These are phyloP conservation scores for Spiromastix sp. DNA, from an alignment of 2,329 filamentous ascomycete species.

Conservation along the genomic window DNA sequence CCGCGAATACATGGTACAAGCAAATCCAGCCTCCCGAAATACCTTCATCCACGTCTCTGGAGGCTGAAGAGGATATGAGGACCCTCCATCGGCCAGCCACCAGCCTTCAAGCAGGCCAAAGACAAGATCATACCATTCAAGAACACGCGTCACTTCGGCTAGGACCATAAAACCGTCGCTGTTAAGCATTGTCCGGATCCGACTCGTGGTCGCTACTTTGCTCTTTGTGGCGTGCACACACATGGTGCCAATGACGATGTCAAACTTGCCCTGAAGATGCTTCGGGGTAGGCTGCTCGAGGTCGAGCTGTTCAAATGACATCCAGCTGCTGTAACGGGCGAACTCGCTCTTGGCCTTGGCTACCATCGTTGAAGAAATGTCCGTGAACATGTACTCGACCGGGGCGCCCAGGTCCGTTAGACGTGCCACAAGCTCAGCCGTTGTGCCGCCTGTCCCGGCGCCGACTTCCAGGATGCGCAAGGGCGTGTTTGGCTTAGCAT, in stretches of 20 bases:
- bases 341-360: constrained; percentile 22
- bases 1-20: too few species aligned
- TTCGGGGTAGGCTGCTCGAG: constrained; percentile 20
- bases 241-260: constrained; percentile 23
- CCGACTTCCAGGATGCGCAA: constrained; percentile 27
- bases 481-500: too few species aligned
- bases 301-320: constrained; percentile 23
- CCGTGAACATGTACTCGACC: constrained; percentile 32
- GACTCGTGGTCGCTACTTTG: constrained; percentile 8
- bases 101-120: constrained; percentile 31
- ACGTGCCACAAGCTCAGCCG: constrained; percentile 18
- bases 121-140: constrained; percentile 25
- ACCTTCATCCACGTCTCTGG: too few species aligned
- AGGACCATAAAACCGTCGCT: constrained; percentile 21
- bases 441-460: constrained; percentile 30
- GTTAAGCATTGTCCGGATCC: constrained; percentile 18
- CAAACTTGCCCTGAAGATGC: constrained; percentile 11
- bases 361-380: constrained; percentile 27
- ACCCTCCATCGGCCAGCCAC: constrained; percentile 31
- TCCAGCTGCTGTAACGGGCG: constrained; percentile 18
- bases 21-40: too few species aligned
- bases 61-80: too few species aligned
- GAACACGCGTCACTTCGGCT: constrained; percentile 20
- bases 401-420: constrained; percentile 18
- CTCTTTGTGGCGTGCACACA: constrained; percentile 23